A percentile compares a stretch with the other conserved stretches of the same genome.
These are phyloP conservation scores for Rhizopus stolonifer DNA, from an alignment of 371 early-diverging fungal species.

Conservation along the genomic window DNA sequence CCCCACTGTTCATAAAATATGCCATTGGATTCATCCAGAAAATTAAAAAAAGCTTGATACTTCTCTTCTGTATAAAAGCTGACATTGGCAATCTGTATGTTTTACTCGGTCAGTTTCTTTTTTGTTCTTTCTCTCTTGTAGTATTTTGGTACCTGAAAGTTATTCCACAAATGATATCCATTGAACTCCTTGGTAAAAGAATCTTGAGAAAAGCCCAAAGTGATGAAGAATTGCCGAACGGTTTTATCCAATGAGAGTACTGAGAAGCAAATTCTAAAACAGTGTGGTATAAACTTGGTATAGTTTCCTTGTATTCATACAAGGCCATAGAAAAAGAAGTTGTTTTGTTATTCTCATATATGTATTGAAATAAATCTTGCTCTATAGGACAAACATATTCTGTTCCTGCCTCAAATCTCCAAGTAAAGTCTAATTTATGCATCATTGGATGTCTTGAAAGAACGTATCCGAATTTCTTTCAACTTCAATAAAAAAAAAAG, in stretches of 20 bases:
- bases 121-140: no score
- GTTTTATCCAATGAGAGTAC: constrained; percentile 33
- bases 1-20: constrained; percentile 92
- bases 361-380: constrained; percentile 41
- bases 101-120: no score
- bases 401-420: constrained; percentile 50
- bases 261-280: constrained; percentile 54
- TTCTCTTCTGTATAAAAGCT: constrained; percentile 45
- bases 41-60: constrained; percentile 81
- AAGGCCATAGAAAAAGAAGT: constrained; percentile 74
- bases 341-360: constrained; percentile 37
- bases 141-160: constrained; percentile 44
- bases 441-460: constrained; percentile 42
- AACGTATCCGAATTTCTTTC: not conserved
- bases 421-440: constrained; percentile 39
- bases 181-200: constrained; percentile 59
- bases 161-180: constrained; percentile 83
- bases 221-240: constrained; percentile 10
- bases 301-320: constrained; percentile 79
- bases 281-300: constrained; percentile 78
- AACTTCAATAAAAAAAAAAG: no score
- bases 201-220: constrained; percentile 50
- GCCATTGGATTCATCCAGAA: constrained; percentile 77
- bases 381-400: constrained; percentile 44
- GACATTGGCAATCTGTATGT: constrained; percentile 48